Evolutionary conservation across 305 asterid species (phyloP), one percentile per base, ranked within the genome.

Genomic region (Andrographis paniculata): DNA sequence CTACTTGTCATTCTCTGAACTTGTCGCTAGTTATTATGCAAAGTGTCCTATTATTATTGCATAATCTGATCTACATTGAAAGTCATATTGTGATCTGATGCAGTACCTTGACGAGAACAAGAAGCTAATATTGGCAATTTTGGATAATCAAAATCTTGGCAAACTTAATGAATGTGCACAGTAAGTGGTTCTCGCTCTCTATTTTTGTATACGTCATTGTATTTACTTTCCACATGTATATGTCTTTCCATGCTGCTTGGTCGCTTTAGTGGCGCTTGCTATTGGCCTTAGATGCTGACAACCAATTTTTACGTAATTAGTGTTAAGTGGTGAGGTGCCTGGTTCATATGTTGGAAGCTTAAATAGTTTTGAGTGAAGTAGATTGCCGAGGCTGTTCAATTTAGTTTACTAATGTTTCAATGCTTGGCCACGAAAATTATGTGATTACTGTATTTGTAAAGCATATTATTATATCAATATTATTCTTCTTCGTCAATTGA

Each of bases 51-150:
- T 14, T 41, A 5, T 41, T 18, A 5, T 40, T 39, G 45, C 30
- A 33, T 41, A 16, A 14, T 8, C 39, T 13, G 20, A 51, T 20
- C 22, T 36, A 22, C 24, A 18, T 45, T 14, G 20, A 11, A 46
- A 14, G 30, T 42, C 47, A 42, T 49, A 36, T 22, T 36, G 58
- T 61, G 49, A 44, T 45, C 15, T 67, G 57, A 52, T 66, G 76
- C 94, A 85, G 94, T 86, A 63, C 76, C 95, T 89, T 33, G 98
- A 85, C 42, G 96, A 85, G 84, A 89, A 89, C 80, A 89, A 89
- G 77, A 80, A 79, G 50, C 46, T 89, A 84, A 89, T 86, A 68
- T 58, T 85, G 82, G 94, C 98, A 35, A 89, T 85, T 60, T 41
- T 89, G 84, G 98, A 89, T 61, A 76, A 83, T 67, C 98, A 89